Evolutionary conservation across 305 asterid species (phyloP), one percentile per base, ranked within the genome.

Genomic region (Striga hermonthica): DNA sequence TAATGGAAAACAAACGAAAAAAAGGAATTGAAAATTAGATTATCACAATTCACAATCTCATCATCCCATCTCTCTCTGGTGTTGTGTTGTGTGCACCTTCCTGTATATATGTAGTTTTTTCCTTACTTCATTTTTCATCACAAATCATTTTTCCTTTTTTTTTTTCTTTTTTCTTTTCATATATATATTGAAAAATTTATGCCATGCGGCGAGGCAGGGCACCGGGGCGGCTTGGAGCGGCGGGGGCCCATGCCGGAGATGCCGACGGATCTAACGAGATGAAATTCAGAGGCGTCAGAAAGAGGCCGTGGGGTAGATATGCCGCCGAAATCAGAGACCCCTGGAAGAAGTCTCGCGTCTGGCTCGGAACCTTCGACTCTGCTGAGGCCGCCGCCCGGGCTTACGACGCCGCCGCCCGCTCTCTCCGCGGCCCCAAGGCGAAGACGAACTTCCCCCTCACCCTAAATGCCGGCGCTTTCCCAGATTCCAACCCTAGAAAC

Each of bases 291-390:
- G 89, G 86, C 1, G 89, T 83, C 11, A 67, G 86, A 15, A 80
- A 81, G 74, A 76, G 88, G 67, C 85, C 88, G 14, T 82, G 88
- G 88, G 88, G 88, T 6, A 66, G 83, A 39, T 82, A 73, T 15
- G 88, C 88, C n/a, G 88, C 88, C 36, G 88, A 80, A 80, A 83
- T 83, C 72, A 74, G 88, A 68, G 88, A 83, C 67, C 86, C 88
- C 38, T 71, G 74, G 62, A 83, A 80, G 77, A 80, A 76, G 75
- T 67, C 85, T 1, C 85, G 85, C 4, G 85, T 83, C 49, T 83
- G 88, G 88, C 84, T 83, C 47, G 88, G 88, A 7, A 83, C 88
- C 63, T 83, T 83, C 40, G 83, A 83, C 69, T 78, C 86, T 50
- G 88, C 86, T 0, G 86, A 80, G 76, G 88, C 76, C 45, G 88